Evolutionary conservation across 2,329 filamentous ascomycete genomes (phyloP), one percentile per base, ranked within the genome.

Genomic region (Penicillium sp.): DNA sequence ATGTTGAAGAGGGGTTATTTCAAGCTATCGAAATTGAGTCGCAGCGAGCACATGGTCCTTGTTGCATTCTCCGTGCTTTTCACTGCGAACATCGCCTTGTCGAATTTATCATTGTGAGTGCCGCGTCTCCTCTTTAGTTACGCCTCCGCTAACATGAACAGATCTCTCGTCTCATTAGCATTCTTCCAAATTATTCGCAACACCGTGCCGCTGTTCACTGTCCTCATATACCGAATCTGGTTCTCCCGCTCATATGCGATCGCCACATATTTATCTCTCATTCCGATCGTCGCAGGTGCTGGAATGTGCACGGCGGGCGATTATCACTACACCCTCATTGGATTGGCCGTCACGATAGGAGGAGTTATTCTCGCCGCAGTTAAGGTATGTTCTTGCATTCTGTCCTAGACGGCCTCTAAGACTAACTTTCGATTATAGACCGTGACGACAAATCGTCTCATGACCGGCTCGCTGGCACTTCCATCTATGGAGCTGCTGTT

Each of bases 181-280:
- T 58, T 58, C 29, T 58, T 58, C 46, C 55, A 58, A 34, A 58
- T 58, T 9, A 52, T 58, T 29, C 55, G 55, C 33, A 58, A 58
- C 30, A 58, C 50, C 15, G 52, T 55, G 4, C 55, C 55, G 3
- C 41, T 58, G 1, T 58, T 58, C 36, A 58, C 55, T 18, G 55
- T 58, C 7, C 20, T 55, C 17, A 51, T 58, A n/a, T 55, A 58
- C 32, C 55, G 55, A 7, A 8, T 53, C 10, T 51, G 52, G 49
- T 58, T 58, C 17, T 42, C 39, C 3, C 52, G 55, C 2, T 53
- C 52, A 9, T 58, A 58, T 30, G 34, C 40, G 15, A 48, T 24
- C 8, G 46, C 46, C 7, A 58, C 55, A 10, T 58, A 58, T 37
- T 15, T 58, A 7, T 55, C 55, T 1, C 32, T 58, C 18, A 41